Evolutionary conservation across 1,284 basidiomycete species (phyloP).

Genomic region (Rhodotorula glutinis): DNA sequence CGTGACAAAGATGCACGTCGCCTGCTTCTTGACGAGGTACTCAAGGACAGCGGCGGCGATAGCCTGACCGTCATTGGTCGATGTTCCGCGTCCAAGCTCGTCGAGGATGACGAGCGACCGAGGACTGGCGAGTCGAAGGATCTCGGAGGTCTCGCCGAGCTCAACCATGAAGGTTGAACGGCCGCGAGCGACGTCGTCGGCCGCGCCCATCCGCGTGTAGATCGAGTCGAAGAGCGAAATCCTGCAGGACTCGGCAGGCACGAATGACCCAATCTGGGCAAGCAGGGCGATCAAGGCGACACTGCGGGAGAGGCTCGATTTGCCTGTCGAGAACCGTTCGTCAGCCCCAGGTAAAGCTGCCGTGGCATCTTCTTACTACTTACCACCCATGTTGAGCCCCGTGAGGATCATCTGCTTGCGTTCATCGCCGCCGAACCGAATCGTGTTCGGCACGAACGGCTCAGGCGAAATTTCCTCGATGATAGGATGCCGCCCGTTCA

Average conservation of each 20-base stretch:
- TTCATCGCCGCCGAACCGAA: constrained; percentile 18
- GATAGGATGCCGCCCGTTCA: constrained; percentile 67
- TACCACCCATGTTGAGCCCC: constrained; percentile 36
- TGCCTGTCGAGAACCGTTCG: constrained; percentile 54
- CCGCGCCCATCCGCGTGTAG: constrained; percentile 68
- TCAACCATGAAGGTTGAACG: constrained; percentile 74
- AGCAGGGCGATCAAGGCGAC: constrained; percentile 56
- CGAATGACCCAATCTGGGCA: constrained; percentile 57
- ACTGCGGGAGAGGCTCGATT: constrained; percentile 38
- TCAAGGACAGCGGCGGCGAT: constrained; percentile 74
- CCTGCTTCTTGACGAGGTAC: constrained; percentile 64
- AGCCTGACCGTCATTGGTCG: constrained; percentile 75
- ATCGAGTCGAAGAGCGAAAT: constrained; percentile 78
- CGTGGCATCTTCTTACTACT: too few relatives aligned
- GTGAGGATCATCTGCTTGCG: constrained; percentile 33
- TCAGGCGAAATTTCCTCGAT: constrained; percentile 70
- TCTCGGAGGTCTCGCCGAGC: constrained; percentile 88
- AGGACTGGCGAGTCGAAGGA: constrained; percentile 54
- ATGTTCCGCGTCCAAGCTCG: constrained; percentile 65
- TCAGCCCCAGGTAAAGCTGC: constrained; percentile 4
- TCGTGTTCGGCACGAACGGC: constrained; percentile 72
- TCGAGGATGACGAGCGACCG: constrained; percentile 65
- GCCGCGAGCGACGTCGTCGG: constrained; percentile 77
- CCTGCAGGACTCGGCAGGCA: constrained; percentile 66
- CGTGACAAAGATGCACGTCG: constrained; percentile 88